These are phyloP conservation scores for Calocybe gambosa DNA, from an alignment of 1,284 basidiomycete species.

Conservation along the genomic window DNA sequence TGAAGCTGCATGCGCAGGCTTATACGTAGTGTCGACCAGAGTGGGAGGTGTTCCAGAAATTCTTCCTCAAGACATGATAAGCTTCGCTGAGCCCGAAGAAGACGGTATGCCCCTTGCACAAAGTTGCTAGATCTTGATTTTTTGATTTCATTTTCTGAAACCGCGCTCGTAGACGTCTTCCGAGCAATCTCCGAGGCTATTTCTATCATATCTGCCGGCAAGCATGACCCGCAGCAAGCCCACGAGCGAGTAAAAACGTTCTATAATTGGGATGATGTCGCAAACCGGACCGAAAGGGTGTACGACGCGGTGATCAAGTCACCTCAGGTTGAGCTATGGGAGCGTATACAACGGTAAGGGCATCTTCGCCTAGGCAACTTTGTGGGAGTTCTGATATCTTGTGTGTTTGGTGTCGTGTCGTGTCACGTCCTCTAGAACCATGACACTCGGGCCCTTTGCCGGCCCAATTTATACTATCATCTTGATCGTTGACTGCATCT, in stretches of 20 bases:
- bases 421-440: slow-evolving; percentile 43
- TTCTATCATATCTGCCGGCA: slow-evolving; percentile 55
- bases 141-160: not conserved
- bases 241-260: slow-evolving; percentile 76
- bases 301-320: slow-evolving; percentile 67
- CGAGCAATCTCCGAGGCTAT: slow-evolving; percentile 82
- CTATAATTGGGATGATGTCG: slow-evolving; percentile 86
- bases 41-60: slow-evolving; percentile 98
- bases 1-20: slow-evolving; percentile 91
- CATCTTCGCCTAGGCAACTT: not conserved
- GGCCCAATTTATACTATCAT: slow-evolving; percentile 79
- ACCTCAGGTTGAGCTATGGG: slow-evolving; percentile 58
- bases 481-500: slow-evolving; percentile 74
- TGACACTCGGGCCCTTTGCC: slow-evolving; percentile 64
- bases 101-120: slow-evolving; percentile 38
- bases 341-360: slow-evolving; percentile 68
- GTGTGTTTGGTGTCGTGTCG: no score
- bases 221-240: slow-evolving; percentile 74
- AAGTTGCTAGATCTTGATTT: not conserved
- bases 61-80: slow-evolving; percentile 89
- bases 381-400: slow-evolving; percentile 2
- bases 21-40: slow-evolving; percentile 91
- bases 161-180: slow-evolving; percentile 78
- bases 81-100: slow-evolving; percentile 88
- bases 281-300: slow-evolving; percentile 77